Conservation (phyloP, 768 basidiomycete genomes). For the Chalciporus chontae region DNA sequence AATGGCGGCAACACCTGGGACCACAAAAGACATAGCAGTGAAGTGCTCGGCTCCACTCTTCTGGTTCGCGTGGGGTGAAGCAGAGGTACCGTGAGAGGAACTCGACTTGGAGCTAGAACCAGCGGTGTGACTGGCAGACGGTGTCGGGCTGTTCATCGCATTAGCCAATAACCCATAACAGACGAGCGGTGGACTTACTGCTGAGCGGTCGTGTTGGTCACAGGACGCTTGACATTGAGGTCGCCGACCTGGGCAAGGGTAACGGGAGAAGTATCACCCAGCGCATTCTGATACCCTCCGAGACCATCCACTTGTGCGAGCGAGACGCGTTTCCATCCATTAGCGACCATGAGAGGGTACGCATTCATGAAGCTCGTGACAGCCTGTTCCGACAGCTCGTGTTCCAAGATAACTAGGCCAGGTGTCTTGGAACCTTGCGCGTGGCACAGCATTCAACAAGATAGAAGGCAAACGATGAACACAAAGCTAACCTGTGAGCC, state of each 20-base stretch:
- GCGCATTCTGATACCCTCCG: slow-evolving; percentile 47
- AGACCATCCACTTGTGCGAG: slow-evolving; percentile 44
- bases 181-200: slow-evolving; percentile 4
- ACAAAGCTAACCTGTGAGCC: slow-evolving; percentile 46
- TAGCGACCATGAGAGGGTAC: slow-evolving; percentile 58
- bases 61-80: slow-evolving; percentile 29
- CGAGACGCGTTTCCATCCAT: slow-evolving; percentile 70
- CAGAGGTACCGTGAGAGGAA: slow-evolving; percentile 13
- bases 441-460: neutral
- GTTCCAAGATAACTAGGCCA: slow-evolving; percentile 81
- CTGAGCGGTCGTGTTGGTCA: slow-evolving; percentile 7
- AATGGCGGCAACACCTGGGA: slow-evolving; percentile 22
- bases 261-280: slow-evolving; percentile 27
- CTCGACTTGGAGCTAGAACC: slow-evolving; percentile 4
- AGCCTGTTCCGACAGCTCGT: slow-evolving; percentile 64
- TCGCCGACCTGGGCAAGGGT: slow-evolving; percentile 21
- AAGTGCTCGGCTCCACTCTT: slow-evolving; percentile 32
- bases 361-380: slow-evolving; percentile 65
- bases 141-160: slow-evolving; percentile 1
- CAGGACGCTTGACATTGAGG: slow-evolving; percentile 14
- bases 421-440: slow-evolving; percentile 60
- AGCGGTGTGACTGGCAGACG: neutral
- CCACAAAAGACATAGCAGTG: slow-evolving; percentile 16
- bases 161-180: neutral
- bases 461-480: neutral